Evolutionary conservation across 495 filamentous ascomycete genomes (phyloP), one percentile per base, ranked within the genome.

Genomic region (Neurospora sp.): DNA sequence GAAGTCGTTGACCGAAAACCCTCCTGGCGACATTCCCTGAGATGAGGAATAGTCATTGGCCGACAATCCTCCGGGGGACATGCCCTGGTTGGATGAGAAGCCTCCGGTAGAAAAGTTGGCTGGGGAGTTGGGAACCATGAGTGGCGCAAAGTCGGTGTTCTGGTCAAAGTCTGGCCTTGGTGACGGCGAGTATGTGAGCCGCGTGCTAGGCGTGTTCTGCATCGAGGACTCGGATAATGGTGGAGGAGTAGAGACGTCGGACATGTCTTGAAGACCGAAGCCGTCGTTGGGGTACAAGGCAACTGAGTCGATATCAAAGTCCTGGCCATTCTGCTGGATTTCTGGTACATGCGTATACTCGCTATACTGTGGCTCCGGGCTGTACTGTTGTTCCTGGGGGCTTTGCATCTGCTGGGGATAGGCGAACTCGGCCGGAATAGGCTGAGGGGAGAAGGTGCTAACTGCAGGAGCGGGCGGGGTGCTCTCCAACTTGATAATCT

Each of bases 191-290:
- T 80, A 76, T 1, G 82, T 82, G 22, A 83, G 68, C 9, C 78
- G 75, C 9, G 83, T 85, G 22, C 84, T 79, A 1, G 83, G 83
- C 8, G 83, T 85, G 73, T 81, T 83, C 69, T 82, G 75, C 48
- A 70, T 76, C 16, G 83, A 85, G 6, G 79, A 81, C 38, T 78
- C 81, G n/a, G 80, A 80, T 8, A 81, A 81, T 9, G 80, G 81
- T 3, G 83, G 83, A 12, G 83, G 83, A 0, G 83, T 84, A 1
- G 78, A 80, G 72, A 79, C 82, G 31, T 84, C 80, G 27, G 78
- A 77, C 31, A 76, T 78, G 53, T 65, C 27, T 8, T 65, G 12
- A 4, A 65, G 53, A 35, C 53, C 53, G 14, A 65, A 65, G 6
- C 53, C 53, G 53, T 65, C 53, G 27, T 65, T 65, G 53, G 53